Percentiles rank a stretch among this genome's conserved stretches.
Conservation (phyloP, 106 monocot genomes). For the Dioscorea alata region DNA sequence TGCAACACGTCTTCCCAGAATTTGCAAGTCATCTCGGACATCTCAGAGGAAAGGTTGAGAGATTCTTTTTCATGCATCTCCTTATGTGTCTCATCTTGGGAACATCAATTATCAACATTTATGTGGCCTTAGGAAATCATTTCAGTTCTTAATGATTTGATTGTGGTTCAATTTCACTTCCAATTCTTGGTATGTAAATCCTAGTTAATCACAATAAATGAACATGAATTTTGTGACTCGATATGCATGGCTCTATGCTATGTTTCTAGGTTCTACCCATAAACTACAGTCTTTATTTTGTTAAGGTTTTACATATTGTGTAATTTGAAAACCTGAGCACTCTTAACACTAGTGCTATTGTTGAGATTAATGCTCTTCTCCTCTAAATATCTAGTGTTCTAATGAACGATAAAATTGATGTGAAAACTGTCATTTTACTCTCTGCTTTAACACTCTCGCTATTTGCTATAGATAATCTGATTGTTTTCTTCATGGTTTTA, state of each 20-base stretch:
- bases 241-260: too few species aligned
- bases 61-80: not conserved
- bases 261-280: too few species aligned
- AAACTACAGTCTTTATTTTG: too few species aligned
- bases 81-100: not conserved
- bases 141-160: not conserved
- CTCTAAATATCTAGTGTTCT: not conserved
- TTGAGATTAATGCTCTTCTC: not conserved
- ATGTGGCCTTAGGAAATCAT: not conserved
- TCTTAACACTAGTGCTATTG: not conserved
- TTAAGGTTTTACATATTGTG: too few species aligned
- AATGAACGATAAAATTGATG: not conserved
- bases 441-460: not conserved
- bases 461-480: not conserved
- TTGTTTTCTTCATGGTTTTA: not conserved
- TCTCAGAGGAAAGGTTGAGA: constrained; percentile 83
- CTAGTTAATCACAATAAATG: not conserved
- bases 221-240: too few species aligned
- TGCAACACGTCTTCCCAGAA: constrained; percentile 95
- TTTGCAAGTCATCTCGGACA: constrained; percentile 82
- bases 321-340: not conserved
- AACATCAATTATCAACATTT: not conserved
- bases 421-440: not conserved
- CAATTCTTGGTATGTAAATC: not conserved
- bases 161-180: not conserved